These are phyloP conservation scores for Neurospora sp. DNA, from an alignment of 495 filamentous ascomycete genomes.

Conservation along the genomic window DNA sequence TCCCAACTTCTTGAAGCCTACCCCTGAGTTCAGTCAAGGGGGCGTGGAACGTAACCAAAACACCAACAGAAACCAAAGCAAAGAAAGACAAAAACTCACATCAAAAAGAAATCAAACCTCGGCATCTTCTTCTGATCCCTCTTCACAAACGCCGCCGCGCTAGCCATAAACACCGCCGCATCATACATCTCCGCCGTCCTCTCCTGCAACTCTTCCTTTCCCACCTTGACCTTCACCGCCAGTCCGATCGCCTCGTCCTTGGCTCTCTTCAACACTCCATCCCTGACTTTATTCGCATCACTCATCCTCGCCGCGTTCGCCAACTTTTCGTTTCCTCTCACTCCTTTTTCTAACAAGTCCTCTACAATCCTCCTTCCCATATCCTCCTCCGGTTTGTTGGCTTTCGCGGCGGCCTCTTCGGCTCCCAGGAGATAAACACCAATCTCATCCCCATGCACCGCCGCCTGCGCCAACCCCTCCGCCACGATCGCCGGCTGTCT, in stretches of 20 bases:
- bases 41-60: neutral
- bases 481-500: constrained; percentile 70
- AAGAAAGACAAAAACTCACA: constrained; percentile 28
- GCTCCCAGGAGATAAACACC: constrained; percentile 38
- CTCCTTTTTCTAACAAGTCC: constrained; percentile 46
- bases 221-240: constrained; percentile 43
- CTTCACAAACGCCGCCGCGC: constrained; percentile 37
- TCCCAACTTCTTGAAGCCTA: neutral
- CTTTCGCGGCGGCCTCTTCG: constrained; percentile 35
- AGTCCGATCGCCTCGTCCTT: constrained; percentile 51
- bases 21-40: neutral
- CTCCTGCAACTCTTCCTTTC: constrained; percentile 51
- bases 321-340: constrained; percentile 45
- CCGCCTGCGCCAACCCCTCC: constrained; percentile 67
- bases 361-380: constrained; percentile 42
- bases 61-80: neutral
- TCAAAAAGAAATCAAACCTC: constrained; percentile 76
- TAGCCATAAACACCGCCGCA: constrained; percentile 51
- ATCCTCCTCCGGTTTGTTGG: constrained; percentile 18
- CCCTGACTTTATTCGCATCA: constrained; percentile 54
- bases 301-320: constrained; percentile 33
- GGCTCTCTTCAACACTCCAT: constrained; percentile 55
- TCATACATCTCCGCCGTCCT: constrained; percentile 71
- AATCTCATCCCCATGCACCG: constrained; percentile 48
- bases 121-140: constrained; percentile 45